Base-by-base conservation (phyloP, 2,329 filamentous ascomycete genomes). In the Talaromyces sp. region DNA sequence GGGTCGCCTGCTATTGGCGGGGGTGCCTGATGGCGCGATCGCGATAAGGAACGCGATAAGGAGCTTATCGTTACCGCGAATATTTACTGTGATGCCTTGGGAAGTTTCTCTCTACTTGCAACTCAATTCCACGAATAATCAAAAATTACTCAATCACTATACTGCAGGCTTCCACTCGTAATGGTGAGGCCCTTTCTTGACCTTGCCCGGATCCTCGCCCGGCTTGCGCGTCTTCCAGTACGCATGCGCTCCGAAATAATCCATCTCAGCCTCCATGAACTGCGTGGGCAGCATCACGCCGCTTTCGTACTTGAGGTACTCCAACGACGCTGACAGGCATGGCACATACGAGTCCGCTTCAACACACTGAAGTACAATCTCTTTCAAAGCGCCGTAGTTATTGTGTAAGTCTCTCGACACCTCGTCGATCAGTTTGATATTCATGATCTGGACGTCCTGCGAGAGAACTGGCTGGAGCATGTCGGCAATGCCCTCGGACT, bases 211-310 rank as follows among this genome's bases (percentile, higher is more conserved):
- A 55, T 78, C 78, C 64, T 86, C 82, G 1, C 79, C 79, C 64
- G 82, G 82, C 63, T 80, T 77, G 6, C 71, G 69, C 4, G 73
- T 70, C 62, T 73, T 73, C 68, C 89, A 85, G 69, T 84, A 90
- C 75, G 82, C 84, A 70, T 90, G 87, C 41, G 81, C 80, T 0
- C 88, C 87, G 69, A 90, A 90, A 67, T 86, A 89, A 68, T 90
- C 87, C 70, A 90, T 75, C 75, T 90, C 82, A 0, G 87, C 87
- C 72, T 90, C 87, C 75, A 87, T 86, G 68, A 90, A 89, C 60
- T 83, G 81, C 4, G 86, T 89, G 0, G 87, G 87, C 32, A 90
- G 70, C 61, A 82, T 80, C 3, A 81, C 83, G 17, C 82, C 82
- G 1, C 80, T 82, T 29, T 80, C 80, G 58, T 87, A 87, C 73